Base-by-base conservation (phyloP, 225 moss, liverwort and hornwort species). In the Bryum argenteum region DNA sequence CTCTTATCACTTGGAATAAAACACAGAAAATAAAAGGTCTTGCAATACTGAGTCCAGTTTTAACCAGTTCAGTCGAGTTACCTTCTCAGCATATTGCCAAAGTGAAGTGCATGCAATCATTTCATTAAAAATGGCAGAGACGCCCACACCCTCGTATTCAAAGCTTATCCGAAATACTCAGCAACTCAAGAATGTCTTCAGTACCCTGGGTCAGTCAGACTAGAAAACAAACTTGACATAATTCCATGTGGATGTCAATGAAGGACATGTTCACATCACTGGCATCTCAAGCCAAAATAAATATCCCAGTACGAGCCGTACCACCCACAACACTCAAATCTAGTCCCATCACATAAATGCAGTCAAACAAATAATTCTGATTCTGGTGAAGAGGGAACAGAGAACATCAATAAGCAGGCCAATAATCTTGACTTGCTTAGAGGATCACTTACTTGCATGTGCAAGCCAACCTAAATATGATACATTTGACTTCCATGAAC, bases 401-500 rank as follows among this genome's bases (percentile, higher is more conserved):
- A 33, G 33, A 33, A 33, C 33, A 33, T 33, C 33, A 33, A 33
- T 33, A 33, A 33, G 33, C 4, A 28, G 28, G 28, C 28, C 28
- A 28, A 28, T 28, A n/a, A n/a, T 5, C 5, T 28, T 28, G 4
- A 33, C 33, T 33, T 33, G 33, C 33, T 33, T 33, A 33, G 33
- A 33, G 33, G 42, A 58, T 64, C 47, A 65, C 60, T 65, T 19
- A 65, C 60, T 65, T 19, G 51, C 62, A 72, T 21, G 41, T 63
- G 62, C 80, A 72, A 72, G 76, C 21, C 42, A 48, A 44, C 19
- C 55, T 22, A 68, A 70, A 45, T 73, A 82, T 74, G 18, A 47
- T 79, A 82, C 82, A 82, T 38, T 72, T 69, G 51, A 64, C 16
- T 71, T 75, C n/a, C 72, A 54, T 16, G 8, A 3, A 58, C 69